phyloP scores from a whole-genome alignment of 768 basidiomycete species.

The Mycena vulgaris region DNA sequence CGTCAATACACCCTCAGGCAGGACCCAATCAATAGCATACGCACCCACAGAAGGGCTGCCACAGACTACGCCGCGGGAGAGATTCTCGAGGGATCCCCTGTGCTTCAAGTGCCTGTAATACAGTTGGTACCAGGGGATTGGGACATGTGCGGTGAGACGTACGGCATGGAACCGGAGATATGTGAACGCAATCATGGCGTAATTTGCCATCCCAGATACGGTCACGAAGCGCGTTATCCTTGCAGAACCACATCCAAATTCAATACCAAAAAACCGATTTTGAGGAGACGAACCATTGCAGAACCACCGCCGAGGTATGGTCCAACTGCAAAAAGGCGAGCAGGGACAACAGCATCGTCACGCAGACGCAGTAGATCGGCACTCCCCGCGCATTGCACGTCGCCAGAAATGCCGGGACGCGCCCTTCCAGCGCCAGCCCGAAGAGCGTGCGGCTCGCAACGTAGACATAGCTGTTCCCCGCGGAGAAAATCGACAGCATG shows the following conservation, averaged over 20 bases:
- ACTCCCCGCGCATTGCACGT: constrained; percentile 70
- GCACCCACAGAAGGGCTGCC: constrained; percentile 67
- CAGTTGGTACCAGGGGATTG: background rate
- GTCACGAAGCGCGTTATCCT: constrained; percentile 57
- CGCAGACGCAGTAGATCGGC: constrained; percentile 67
- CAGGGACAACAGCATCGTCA: constrained; percentile 56
- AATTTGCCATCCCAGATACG: constrained; percentile 62
- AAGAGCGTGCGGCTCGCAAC: constrained; percentile 67
- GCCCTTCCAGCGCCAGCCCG: constrained; percentile 73
- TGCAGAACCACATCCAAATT: background rate
- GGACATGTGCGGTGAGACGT: constrained; percentile 35
- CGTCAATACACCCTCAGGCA: background rate
- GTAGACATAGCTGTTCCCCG: constrained; percentile 79
- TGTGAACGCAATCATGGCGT: constrained; percentile 62
- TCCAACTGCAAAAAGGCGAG: constrained; percentile 66
- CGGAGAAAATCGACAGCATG: constrained; percentile 79
- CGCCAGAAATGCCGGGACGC: constrained; percentile 67
- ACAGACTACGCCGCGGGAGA: constrained; percentile 59
- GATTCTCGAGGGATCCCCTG: constrained; percentile 61
- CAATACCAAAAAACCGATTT: background rate
- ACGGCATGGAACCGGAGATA: constrained; percentile 64
- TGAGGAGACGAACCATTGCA: constrained; percentile 67
- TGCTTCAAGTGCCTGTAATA: constrained; percentile 56
- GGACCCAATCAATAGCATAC: constrained; percentile 20
- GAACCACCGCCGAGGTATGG: constrained; percentile 60